These are phyloP conservation scores for Pseudonectria foliicola DNA, from an alignment of 2,329 filamentous ascomycete species.

Conservation along the genomic window DNA sequence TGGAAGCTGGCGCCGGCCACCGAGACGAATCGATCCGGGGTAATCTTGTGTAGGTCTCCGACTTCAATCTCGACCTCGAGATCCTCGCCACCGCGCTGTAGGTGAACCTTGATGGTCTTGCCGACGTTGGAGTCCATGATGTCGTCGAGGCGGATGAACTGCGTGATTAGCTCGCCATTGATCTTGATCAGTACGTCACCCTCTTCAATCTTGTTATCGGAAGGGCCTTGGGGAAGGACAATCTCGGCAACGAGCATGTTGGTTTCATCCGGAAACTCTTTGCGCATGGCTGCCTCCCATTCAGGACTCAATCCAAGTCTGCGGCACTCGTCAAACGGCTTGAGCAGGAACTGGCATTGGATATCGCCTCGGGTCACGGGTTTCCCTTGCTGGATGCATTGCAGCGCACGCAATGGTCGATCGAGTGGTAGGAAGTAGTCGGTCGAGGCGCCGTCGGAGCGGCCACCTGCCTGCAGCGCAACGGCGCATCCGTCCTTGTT, in stretches of 20 bases:
- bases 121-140: constrained; percentile 86
- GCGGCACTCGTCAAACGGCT: constrained; percentile 95
- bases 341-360: constrained; percentile 93
- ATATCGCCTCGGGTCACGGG: constrained; percentile 89
- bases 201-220: constrained; percentile 79
- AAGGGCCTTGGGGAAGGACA: constrained; percentile 83
- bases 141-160: constrained; percentile 86
- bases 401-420: constrained; percentile 76
- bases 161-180: constrained; percentile 85
- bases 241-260: constrained; percentile 97
- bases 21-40: constrained; percentile 89
- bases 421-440: constrained; percentile 97
- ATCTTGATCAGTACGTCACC: constrained; percentile 91
- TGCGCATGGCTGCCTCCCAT: constrained; percentile 80
- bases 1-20: constrained; percentile 95
- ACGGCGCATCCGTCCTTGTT: constrained; percentile 90
- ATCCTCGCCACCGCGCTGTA: constrained; percentile 85
- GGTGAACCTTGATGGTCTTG: constrained; percentile 66
- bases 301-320: constrained; percentile 76
- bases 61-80: constrained; percentile 78
- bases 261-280: constrained; percentile 83
- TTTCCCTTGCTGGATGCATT: constrained; percentile 71
- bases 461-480: constrained; percentile 86
- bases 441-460: constrained; percentile 90
- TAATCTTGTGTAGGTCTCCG: constrained; percentile 87